A percentile compares a stretch with the other conserved stretches of the same genome.
These are phyloP conservation scores for Clonostachys rosea DNA, from an alignment of 2,329 filamentous ascomycete genomes.

Conservation along the genomic window DNA sequence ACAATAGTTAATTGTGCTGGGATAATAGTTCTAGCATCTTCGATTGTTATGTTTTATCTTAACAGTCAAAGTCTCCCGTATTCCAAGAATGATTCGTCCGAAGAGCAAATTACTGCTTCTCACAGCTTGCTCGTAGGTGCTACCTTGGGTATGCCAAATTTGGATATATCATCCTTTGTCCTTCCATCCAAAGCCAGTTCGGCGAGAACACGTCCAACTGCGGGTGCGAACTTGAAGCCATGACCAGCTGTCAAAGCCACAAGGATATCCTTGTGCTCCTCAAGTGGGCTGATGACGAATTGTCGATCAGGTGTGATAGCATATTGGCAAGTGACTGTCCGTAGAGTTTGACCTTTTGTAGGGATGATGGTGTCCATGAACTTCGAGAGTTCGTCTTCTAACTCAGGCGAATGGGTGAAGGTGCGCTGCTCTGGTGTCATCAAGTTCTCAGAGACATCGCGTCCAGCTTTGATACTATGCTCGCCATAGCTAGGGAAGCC, in stretches of 20 bases:
- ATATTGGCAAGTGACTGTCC: conserved; percentile 17
- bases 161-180: conserved; percentile 9
- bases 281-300: conserved; percentile 11
- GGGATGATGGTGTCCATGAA: conserved; percentile 1
- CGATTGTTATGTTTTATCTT: too few species aligned
- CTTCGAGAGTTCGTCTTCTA: not conserved
- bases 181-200: conserved; percentile 15
- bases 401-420: conserved; percentile 4
- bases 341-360: conserved; percentile 1
- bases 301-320: conserved; percentile 13
- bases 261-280: conserved; percentile 8
- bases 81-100: too few species aligned
- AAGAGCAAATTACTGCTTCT: too few species aligned
- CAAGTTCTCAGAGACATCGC: conserved; percentile 4
- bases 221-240: conserved; percentile 16
- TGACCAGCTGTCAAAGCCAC: conserved; percentile 11
- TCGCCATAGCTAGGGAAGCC: conserved; percentile 8
- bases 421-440: conserved; percentile 5
- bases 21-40: too few species aligned
- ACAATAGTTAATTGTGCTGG: too few species aligned
- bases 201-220: conserved; percentile 13
- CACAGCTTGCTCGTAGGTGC: too few species aligned
- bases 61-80: too few species aligned
- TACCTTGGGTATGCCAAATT: conserved; percentile 4
- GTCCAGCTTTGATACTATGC: conserved; percentile 6